Evolutionary conservation across 2,329 filamentous ascomycete species (phyloP).

Genomic region (Diaporthe sp.): DNA sequence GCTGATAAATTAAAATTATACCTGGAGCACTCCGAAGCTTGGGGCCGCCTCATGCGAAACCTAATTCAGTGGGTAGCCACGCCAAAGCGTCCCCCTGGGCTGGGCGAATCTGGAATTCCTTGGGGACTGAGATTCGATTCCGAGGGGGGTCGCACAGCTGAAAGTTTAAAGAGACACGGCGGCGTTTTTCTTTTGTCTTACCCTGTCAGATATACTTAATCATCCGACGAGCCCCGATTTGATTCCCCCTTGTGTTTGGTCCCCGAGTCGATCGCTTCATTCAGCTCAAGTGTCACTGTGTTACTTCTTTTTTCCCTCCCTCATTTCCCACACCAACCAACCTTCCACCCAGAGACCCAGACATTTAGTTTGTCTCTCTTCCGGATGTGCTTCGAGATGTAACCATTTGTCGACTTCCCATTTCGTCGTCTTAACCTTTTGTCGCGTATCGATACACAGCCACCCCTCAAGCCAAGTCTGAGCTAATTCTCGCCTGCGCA

Average conservation of each 20-base stretch:
- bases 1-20: constrained; percentile 15
- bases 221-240: neutral
- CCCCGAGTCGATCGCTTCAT: neutral
- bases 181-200: neutral
- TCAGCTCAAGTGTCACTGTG: neutral
- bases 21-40: neutral
- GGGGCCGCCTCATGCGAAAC: neutral
- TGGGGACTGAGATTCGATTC: neutral
- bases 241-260: too few species aligned
- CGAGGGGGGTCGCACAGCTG: neutral
- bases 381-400: neutral
- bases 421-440: neutral
- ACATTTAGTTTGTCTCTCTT: neutral
- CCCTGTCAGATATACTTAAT: neutral
- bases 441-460: neutral
- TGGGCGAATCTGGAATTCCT: neutral
- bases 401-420: neutral
- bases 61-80: constrained; percentile 12
- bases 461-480: neutral
- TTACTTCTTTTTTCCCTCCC: neutral
- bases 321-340: neutral
- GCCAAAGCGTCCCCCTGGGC: neutral
- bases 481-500: neutral
- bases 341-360: neutral
- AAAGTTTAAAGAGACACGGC: neutral